These are phyloP conservation scores for Cymbopogon citratus DNA, from an alignment of 176 grass and related monocot genomes.

Conservation along the genomic window DNA sequence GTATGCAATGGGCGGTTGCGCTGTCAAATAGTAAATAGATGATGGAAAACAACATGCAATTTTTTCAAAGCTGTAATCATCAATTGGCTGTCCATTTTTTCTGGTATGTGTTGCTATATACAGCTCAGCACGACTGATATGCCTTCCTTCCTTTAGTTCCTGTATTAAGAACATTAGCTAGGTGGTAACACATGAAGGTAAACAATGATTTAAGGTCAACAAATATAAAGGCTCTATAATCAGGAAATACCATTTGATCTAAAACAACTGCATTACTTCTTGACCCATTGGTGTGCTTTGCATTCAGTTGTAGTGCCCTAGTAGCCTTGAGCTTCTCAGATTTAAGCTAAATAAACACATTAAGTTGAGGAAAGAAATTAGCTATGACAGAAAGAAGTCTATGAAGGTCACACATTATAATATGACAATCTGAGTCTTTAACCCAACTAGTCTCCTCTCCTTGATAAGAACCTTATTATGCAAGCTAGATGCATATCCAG, in stretches of 20 bases:
- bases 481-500: background rate
- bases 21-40: too few species aligned
- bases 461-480: background rate
- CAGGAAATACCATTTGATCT: background rate
- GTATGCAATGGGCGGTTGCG: too few species aligned
- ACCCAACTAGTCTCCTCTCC: background rate
- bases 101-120: background rate
- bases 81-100: background rate
- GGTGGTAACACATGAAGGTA: too few species aligned
- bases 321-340: background rate
- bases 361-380: background rate
- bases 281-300: background rate
- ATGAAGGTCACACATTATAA: background rate
- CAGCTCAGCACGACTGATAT: background rate
- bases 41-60: background rate
- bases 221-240: background rate
- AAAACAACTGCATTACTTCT: background rate
- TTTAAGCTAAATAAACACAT: background rate
- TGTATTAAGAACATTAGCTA: background rate
- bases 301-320: background rate
- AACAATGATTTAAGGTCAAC: too few species aligned
- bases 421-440: background rate
- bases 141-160: background rate
- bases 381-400: too few species aligned
- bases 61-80: background rate